Conservation (phyloP, 768 basidiomycete species). For the Xerocomus potaroensis region DNA sequence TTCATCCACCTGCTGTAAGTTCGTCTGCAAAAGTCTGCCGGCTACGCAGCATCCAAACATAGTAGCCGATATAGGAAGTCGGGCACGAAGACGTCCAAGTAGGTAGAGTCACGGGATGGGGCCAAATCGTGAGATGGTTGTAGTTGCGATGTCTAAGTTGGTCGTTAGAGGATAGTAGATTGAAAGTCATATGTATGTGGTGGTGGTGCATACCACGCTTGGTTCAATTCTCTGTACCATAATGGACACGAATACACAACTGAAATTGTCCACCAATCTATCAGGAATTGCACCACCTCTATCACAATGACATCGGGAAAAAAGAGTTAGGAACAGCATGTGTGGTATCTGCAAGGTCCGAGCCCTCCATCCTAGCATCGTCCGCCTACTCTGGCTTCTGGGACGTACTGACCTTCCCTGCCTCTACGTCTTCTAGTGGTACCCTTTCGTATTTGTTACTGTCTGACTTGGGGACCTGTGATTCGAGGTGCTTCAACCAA, state of each 20-base stretch:
- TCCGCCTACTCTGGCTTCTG: slow-evolving; percentile 29
- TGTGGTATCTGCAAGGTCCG: slow-evolving; percentile 15
- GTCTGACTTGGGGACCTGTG: slow-evolving; percentile 36
- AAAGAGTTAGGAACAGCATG: not conserved
- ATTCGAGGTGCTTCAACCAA: slow-evolving; percentile 79
- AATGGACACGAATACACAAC: too few species aligned
- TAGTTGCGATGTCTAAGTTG: not conserved
- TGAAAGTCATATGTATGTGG: slow-evolving; percentile 13
- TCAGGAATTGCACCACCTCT: not conserved
- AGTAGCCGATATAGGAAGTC: not conserved
- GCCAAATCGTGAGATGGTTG: not conserved
- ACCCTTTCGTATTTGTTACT: slow-evolving; percentile 52
- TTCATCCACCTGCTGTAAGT: slow-evolving; percentile 76
- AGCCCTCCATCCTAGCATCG: not conserved
- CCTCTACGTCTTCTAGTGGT: slow-evolving; percentile 60
- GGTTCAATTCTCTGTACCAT: too few species aligned
- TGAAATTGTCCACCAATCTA: not conserved
- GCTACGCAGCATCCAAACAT: slow-evolving; percentile 85
- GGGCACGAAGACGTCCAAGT: not conserved
- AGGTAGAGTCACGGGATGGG: not conserved
- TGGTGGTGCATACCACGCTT: too few species aligned
- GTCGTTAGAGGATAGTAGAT: slow-evolving; percentile 1
- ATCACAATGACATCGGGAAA: slow-evolving; percentile 5
- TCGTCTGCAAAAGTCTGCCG: slow-evolving; percentile 73
- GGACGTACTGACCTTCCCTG: slow-evolving; percentile 32